A percentile compares a stretch with the other conserved stretches of the same genome.
These are phyloP conservation scores for Ophiorrhiza pumila DNA, from an alignment of 257 asterid genomes.

Conservation along the genomic window DNA sequence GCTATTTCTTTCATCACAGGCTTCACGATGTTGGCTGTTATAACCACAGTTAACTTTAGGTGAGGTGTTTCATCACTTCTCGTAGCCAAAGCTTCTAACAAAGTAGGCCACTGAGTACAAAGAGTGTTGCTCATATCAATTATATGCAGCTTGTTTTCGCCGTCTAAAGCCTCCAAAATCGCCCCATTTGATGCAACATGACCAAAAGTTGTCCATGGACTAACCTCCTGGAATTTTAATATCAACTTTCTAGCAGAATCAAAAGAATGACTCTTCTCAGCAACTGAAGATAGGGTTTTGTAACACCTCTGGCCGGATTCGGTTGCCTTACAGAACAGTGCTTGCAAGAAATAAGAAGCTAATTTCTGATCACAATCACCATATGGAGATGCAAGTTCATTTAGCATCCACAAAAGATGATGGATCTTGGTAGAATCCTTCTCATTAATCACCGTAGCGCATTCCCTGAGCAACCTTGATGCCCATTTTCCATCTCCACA, in stretches of 20 bases:
- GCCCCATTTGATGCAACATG: conserved; percentile 95
- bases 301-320: conserved; percentile 63
- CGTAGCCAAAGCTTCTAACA: conserved; percentile 79
- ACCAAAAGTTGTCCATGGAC: conserved; percentile 98
- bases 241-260: conserved; percentile 56
- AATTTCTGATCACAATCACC: conserved; percentile 87
- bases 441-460: conserved; percentile 60
- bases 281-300: conserved; percentile 59
- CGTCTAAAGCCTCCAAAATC: conserved; percentile 75
- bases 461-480: conserved; percentile 56
- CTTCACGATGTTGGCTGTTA: conserved; percentile 32
- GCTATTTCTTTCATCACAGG: conserved; percentile 71
- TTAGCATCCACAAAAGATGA: conserved; percentile 82
- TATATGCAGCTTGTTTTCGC: conserved; percentile 59
- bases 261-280: conserved; percentile 57
- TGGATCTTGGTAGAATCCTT: conserved; percentile 68
- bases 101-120: conserved; percentile 95
- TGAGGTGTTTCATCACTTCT: conserved; percentile 72
- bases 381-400: conserved; percentile 89
- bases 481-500: conserved; percentile 57
- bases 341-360: conserved; percentile 77
- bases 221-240: conserved; percentile 75
- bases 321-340: conserved; percentile 71
- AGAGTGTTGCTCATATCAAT: conserved; percentile 75
- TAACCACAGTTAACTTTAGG: conserved; percentile 64